These are phyloP conservation scores for Phyllosticta ampelicida DNA, from an alignment of 2,329 filamentous ascomycete species.

Conservation along the genomic window DNA sequence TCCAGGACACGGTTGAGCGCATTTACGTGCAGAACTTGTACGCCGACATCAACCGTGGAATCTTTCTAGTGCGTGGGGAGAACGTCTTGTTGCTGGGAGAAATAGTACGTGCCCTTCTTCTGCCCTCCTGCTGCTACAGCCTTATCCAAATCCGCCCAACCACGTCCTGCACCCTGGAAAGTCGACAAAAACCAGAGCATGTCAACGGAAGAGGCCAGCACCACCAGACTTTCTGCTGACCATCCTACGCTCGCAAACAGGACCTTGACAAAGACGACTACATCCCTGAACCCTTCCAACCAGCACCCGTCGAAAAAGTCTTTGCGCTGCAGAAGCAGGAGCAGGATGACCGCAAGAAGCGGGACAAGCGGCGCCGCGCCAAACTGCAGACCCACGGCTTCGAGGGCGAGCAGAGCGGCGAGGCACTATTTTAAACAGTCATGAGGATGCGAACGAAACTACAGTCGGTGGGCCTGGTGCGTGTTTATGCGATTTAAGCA, in stretches of 20 bases:
- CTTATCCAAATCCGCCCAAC: neutral
- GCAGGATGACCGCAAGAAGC: slow-evolving; percentile 52
- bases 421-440: slow-evolving; percentile 7
- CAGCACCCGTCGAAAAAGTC: slow-evolving; percentile 58
- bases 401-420: slow-evolving; percentile 10
- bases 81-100: slow-evolving; percentile 94
- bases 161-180: no score
- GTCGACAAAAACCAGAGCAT: no score
- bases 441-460: no score
- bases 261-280: slow-evolving; percentile 95
- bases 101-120: slow-evolving; percentile 46
- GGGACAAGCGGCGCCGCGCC: slow-evolving; percentile 7
- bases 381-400: slow-evolving; percentile 9
- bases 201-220: no score
- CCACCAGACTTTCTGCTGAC: neutral
- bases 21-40: slow-evolving; percentile 68
- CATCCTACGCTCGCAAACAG: neutral
- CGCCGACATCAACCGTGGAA: slow-evolving; percentile 73
- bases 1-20: slow-evolving; percentile 85
- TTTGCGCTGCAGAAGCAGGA: slow-evolving; percentile 62
- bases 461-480: no score
- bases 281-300: slow-evolving; percentile 56
- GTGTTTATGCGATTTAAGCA: no score
- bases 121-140: no score
- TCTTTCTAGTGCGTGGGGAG: slow-evolving; percentile 88